These are phyloP conservation scores for Lentinula sp. DNA, from an alignment of 768 basidiomycete species.

Conservation along the genomic window DNA sequence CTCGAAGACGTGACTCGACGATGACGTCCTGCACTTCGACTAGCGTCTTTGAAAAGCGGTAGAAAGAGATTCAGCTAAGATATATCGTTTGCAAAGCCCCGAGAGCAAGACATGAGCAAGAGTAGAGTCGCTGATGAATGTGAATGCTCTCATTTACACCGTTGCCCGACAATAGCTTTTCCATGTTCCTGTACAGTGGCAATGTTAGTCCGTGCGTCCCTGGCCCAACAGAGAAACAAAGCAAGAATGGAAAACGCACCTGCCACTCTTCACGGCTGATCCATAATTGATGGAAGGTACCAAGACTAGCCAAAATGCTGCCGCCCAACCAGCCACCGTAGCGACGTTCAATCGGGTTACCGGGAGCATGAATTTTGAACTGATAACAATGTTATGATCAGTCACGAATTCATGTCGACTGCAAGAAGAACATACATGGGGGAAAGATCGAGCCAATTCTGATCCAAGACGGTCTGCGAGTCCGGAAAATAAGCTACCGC, in stretches of 20 bases:
- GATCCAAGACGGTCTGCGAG: slow-evolving; percentile 75
- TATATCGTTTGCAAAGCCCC: no score
- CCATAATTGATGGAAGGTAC: slow-evolving; percentile 98
- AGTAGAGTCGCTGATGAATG: no score
- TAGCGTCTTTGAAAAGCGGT: no score
- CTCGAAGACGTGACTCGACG: no score
- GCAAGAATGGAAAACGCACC: slow-evolving; percentile 35
- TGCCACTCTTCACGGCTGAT: slow-evolving; percentile 92
- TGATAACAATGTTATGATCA: slow-evolving; percentile 19
- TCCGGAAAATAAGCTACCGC: slow-evolving; percentile 82
- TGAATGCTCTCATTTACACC: slow-evolving; percentile 57
- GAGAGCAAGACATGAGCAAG: no score
- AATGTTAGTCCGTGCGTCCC: background rate
- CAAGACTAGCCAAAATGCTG: slow-evolving; percentile 88
- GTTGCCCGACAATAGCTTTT: slow-evolving; percentile 72
- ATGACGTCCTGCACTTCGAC: no score
- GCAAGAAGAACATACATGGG: slow-evolving; percentile 53
- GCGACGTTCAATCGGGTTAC: slow-evolving; percentile 82
- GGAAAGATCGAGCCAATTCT: slow-evolving; percentile 71
- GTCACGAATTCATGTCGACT: background rate
- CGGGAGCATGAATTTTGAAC: slow-evolving; percentile 90
- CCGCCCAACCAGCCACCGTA: slow-evolving; percentile 97
- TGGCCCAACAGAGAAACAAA: background rate
- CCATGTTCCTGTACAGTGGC: slow-evolving; percentile 61
- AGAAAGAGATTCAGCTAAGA: no score